phyloP scores from a whole-genome alignment of 139 green algal species.

The Spirogloea muscicola region DNA sequence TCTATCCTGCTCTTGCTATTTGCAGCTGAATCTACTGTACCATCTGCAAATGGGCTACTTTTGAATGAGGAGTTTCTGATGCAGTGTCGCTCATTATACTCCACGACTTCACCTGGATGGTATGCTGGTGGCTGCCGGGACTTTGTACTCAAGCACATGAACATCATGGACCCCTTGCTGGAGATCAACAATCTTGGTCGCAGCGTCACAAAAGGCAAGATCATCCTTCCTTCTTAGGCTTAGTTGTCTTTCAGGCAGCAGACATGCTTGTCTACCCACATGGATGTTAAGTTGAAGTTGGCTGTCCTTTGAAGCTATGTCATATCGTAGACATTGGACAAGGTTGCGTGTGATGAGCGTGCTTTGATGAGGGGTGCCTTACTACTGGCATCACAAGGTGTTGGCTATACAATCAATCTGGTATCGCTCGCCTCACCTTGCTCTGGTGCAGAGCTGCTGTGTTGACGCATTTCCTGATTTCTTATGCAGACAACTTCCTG shows the following conservation, averaged over 20 bases:
- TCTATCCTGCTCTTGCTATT: neutral
- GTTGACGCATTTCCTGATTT: neutral
- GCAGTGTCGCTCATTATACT: conserved; percentile 52
- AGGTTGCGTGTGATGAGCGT: neutral
- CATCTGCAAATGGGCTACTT: conserved; percentile 2
- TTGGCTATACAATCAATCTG: neutral
- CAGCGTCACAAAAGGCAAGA: conserved; percentile 64
- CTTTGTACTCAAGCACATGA: conserved; percentile 69
- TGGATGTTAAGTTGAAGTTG: conserved; percentile 1
- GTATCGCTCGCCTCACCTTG: neutral
- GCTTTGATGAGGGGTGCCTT: neutral
- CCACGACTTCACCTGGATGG: conserved; percentile 24
- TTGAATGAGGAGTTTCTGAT: conserved; percentile 43
- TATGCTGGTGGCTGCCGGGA: conserved; percentile 22
- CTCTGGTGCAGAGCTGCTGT: neutral
- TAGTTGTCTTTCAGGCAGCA: conserved; percentile 19
- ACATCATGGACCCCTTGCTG: conserved; percentile 92
- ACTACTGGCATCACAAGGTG: neutral
- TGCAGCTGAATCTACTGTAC: conserved; percentile 9
- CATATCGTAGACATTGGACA: neutral
- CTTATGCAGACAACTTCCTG: conserved; percentile 55
- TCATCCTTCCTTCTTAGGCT: neutral
- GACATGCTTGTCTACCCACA: neutral
- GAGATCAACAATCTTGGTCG: conserved; percentile 93
- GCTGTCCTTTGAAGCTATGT: neutral